phyloP scores from a whole-genome alignment of 129 eudicot species.

The Flaveria trinervia region DNA sequence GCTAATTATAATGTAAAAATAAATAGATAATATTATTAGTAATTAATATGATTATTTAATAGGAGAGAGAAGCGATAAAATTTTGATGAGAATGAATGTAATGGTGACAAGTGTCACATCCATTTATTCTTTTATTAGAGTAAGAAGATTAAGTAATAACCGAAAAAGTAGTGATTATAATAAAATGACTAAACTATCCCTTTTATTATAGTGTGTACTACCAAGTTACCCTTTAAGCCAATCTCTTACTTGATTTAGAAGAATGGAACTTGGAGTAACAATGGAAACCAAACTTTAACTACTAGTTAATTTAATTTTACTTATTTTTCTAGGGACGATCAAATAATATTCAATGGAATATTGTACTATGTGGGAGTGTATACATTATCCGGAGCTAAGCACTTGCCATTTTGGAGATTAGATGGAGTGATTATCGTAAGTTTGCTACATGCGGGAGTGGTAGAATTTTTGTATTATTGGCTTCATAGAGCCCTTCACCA shows the following conservation, averaged over 20 bases:
- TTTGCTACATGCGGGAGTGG: conserved; percentile 57
- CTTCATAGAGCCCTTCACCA: conserved; percentile 77
- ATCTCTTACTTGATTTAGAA: background rate
- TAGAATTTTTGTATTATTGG: conserved; percentile 78
- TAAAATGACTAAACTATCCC: background rate
- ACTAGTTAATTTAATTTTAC: background rate
- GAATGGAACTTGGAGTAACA: background rate
- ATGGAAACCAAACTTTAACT: background rate
- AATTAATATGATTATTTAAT: too few species aligned
- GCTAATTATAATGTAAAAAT: too few species aligned
- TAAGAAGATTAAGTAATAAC: background rate
- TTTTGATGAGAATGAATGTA: too few species aligned
- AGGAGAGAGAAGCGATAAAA: too few species aligned
- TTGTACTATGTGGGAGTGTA: conserved; percentile 36
- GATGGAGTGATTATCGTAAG: conserved; percentile 51
- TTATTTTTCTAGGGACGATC: conserved; percentile 61
- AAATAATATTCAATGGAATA: conserved; percentile 56
- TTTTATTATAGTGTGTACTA: background rate
- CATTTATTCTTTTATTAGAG: too few species aligned
- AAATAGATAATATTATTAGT: too few species aligned
- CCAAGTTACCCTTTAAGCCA: background rate
- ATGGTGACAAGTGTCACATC: too few species aligned
- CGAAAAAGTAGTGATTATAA: background rate
- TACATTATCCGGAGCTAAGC: conserved; percentile 21
- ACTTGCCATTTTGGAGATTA: conserved; percentile 47